Conservation (phyloP, 352 stramenopile genomes). For the Phytophthora idaei region DNA sequence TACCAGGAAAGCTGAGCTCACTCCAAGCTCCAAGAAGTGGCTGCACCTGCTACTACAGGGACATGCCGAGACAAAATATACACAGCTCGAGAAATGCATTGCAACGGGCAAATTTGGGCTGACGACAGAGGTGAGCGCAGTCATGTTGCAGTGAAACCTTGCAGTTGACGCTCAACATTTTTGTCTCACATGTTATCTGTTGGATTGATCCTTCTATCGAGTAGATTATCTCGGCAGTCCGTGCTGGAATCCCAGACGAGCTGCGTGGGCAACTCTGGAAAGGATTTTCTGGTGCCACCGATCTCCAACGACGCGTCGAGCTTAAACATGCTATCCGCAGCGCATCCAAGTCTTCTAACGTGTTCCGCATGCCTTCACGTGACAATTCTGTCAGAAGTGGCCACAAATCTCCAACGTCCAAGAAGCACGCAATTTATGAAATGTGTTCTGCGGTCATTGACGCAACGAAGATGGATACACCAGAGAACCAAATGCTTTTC, state of each 20-base stretch:
- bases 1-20: conserved; percentile 59
- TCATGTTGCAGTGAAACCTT: neutral
- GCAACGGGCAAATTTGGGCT: conserved; percentile 61
- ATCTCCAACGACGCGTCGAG: conserved; percentile 66
- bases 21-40: conserved; percentile 77
- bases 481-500: conserved; percentile 73
- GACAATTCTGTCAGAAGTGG: conserved; percentile 22
- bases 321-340: conserved; percentile 60
- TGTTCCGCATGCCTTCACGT: conserved; percentile 34
- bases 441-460: conserved; percentile 55
- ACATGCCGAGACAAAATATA: conserved; percentile 85
- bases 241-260: conserved; percentile 79
- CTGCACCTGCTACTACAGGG: conserved; percentile 71
- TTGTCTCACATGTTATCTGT: neutral
- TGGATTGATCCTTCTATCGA: neutral
- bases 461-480: conserved; percentile 37
- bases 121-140: conserved; percentile 58
- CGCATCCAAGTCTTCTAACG: conserved; percentile 49
- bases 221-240: conserved; percentile 77
- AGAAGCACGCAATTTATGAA: conserved; percentile 53
- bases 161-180: neutral
- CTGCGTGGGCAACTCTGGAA: conserved; percentile 77
- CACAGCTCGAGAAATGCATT: conserved; percentile 79
- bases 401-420: conserved; percentile 20
- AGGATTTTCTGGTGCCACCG: conserved; percentile 67